Evolutionary conservation across 176 grass and related monocot genomes (phyloP), one percentile per base, ranked within the genome.

Genomic region (Phoenix roebelenii): DNA sequence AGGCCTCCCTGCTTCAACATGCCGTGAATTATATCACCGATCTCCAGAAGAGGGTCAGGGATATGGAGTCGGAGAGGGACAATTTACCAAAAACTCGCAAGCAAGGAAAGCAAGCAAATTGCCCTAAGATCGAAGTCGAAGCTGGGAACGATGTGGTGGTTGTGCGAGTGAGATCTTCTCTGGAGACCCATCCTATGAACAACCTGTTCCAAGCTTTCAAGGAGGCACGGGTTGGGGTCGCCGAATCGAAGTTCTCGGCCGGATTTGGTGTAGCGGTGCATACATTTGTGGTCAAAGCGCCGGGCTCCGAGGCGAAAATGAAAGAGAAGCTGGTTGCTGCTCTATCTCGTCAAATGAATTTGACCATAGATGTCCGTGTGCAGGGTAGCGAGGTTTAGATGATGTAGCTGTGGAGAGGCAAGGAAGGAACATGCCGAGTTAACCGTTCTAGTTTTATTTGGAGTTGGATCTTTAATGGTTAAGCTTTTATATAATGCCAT

Each of bases 21-120:
- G 81, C 93, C 2, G 88, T 92, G 76, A 67, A 78, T 3, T 92
- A 98, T 67, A 98, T 98, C 52, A 98, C 87, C 24, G 93, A 98
- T 51, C 82, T 98, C 26, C 93, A 98, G 55, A 92, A 88, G 75
- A 98, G 85, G 63, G 51, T 98, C 49, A 91, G 87, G 65, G 93
- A 98, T 22, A 88, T 98, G 87, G 93, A 98, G 70, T 17, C 44
- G 1, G 93, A 98, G 67, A 88, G 75, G 52, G 81, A 92, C 7
- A 69, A 59, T 23, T 51, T 85, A 25, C 49, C 84, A 0, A 80
- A 84, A 63, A 73, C 87, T 0, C 60, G 72, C 50, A 68, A 84
- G n/a, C 63, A 49, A 2, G 76, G 74, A 58, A 83, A 76, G 20
- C 60, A 59, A 29, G 4, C 5, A 6, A 59, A 69, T 67, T 77